Evolutionary conservation across 1,139 yeast genomes (phyloP), one percentile per base, ranked within the genome.

Genomic region (Candida smagusa): DNA sequence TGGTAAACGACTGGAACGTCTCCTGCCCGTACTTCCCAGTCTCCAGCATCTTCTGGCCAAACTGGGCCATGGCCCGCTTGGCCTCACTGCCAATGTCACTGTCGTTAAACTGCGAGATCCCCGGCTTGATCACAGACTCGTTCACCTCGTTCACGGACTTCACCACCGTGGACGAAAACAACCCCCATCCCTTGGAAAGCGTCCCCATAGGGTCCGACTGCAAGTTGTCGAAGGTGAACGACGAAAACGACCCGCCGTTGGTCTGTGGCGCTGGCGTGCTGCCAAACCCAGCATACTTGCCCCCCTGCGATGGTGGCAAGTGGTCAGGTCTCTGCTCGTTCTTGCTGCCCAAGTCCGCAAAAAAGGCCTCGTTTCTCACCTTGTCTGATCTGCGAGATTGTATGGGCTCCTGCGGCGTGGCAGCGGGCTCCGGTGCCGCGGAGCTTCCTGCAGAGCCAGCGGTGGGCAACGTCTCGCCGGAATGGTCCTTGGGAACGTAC

Each of bases 241-340:
- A 70, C 11, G 81, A 59, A 16, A 80, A 63, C 2, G 72, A 54
- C 4, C 80, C 67, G 2, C 74, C 68, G 6, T 44, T 31, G 23
- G 40, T 28, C 41, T 47, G 34, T 9, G 79, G 73, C 5, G 73
- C 71, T 9, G 94, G 88, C 0, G 88, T 76, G 54, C 81, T 85
- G 28, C 97, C 97, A 64, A 90, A 90, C 0, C 97, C 97, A 45
- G 78, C 82, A 58, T 81, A 90, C 59, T 82, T 85, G 34, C 97
- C 97, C 42, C 97, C 97, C 64, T 90, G 90, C 6, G 94, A 85
- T 22, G 97, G 97, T 4, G 94, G 95, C 40, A 88, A 60, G 57
- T 84, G 65, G 1, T 77, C 89, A 2, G 97, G 89, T 56, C 95
- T 77, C 24, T 72, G 48, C 6, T 79, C 82, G 61, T 90, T 90